Conservation (phyloP, 78 protist species). For the Speleostelium caveatum region DNA sequence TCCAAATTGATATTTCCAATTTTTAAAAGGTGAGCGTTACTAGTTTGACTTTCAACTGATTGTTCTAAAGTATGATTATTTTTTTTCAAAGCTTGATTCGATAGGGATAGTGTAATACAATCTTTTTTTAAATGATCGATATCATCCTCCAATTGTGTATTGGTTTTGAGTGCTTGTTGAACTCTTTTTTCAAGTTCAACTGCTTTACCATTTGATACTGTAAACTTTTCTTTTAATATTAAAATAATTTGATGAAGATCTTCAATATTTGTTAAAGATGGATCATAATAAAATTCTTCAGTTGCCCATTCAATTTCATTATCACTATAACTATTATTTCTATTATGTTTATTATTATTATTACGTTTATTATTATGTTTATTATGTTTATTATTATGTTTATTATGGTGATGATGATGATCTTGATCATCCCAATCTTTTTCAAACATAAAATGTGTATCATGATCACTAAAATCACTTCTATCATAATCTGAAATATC, state of each 20-base stretch:
- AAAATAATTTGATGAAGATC: conserved; percentile 55
- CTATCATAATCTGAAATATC: not conserved
- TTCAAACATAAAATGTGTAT: not conserved
- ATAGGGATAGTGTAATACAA: conserved; percentile 36
- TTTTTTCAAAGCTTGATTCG: conserved; percentile 35
- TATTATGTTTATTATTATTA: not conserved
- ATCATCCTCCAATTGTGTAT: conserved; percentile 63
- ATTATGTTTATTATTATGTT: not conserved
- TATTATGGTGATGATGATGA: not conserved
- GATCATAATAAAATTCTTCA: conserved; percentile 74
- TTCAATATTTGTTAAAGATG: conserved; percentile 23
- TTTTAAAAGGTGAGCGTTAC: not conserved
- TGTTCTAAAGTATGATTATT: conserved; percentile 30
- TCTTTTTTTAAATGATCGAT: conserved; percentile 24
- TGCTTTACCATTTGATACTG: conserved; percentile 2
- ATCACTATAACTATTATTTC: not conserved
- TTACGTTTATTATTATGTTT: not conserved
- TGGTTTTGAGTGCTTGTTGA: conserved; percentile 24
- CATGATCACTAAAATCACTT: not conserved
- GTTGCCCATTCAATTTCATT: conserved; percentile 64
- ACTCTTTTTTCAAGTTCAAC: conserved; percentile 50
- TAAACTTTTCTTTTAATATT: conserved; percentile 57
- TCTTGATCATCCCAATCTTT: not conserved
- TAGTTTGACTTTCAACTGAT: conserved; percentile 1
- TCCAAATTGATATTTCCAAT: not conserved